These are phyloP conservation scores for Graphiopsis chlorocephala DNA, from an alignment of 2,329 filamentous ascomycete species.

Conservation along the genomic window DNA sequence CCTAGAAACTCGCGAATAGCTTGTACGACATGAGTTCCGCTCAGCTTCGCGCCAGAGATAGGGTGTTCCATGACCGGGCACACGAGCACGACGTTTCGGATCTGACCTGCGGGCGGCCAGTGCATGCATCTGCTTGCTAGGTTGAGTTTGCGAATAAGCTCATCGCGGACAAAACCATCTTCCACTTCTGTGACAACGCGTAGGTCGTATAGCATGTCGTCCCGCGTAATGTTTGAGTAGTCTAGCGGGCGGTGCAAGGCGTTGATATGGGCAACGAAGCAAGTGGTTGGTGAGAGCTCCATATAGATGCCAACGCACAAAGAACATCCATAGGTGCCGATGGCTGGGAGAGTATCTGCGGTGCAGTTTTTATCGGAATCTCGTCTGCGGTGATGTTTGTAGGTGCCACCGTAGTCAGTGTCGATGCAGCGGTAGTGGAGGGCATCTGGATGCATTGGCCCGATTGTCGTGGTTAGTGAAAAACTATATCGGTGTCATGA, in stretches of 20 bases:
- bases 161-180: not conserved
- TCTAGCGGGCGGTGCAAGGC: not conserved
- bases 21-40: not conserved
- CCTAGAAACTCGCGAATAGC: not conserved
- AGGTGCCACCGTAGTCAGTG: not conserved
- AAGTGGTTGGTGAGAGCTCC: not conserved
- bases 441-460: not conserved
- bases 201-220: not conserved
- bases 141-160: not conserved
- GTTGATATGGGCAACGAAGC: constrained; percentile 7
- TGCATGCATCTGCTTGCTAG: not conserved
- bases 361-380: not conserved
- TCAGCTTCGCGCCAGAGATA: not conserved
- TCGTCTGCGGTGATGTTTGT: not conserved
- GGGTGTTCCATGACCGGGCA: not conserved
- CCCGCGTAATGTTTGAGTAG: not conserved
- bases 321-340: not conserved
- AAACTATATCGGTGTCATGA: not conserved
- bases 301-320: not conserved
- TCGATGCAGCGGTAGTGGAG: constrained; percentile 4
- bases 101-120: not conserved
- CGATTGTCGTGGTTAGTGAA: not conserved
- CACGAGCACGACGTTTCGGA: not conserved
- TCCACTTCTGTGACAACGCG: not conserved
- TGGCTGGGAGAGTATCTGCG: not conserved